These are phyloP conservation scores for Pseudofabraea citricarpa DNA, from an alignment of 2,329 filamentous ascomycete species.

Conservation along the genomic window DNA sequence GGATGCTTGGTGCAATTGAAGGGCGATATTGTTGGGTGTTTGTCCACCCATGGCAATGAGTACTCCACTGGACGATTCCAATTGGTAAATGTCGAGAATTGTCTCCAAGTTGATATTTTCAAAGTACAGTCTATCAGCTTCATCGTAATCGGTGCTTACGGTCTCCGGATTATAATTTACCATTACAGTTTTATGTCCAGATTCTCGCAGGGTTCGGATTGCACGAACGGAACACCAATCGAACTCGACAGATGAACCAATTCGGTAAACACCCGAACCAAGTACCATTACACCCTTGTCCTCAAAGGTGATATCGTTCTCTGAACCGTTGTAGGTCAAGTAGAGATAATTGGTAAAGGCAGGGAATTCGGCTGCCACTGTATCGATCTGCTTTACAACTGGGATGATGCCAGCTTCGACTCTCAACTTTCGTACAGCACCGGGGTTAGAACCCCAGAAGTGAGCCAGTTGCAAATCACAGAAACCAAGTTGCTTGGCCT, in stretches of 20 bases:
- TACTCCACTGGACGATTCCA: slow-evolving; percentile 79
- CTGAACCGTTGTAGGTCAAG: slow-evolving; percentile 87
- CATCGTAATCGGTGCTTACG: slow-evolving; percentile 85
- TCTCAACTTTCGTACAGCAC: slow-evolving; percentile 78
- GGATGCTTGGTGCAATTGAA: slow-evolving; percentile 63
- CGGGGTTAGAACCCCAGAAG: slow-evolving; percentile 92
- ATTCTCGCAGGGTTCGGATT: slow-evolving; percentile 80
- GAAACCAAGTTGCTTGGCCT: slow-evolving; percentile 92
- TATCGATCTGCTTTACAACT: slow-evolving; percentile 97
- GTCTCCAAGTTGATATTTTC: slow-evolving; percentile 92
- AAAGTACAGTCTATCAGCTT: slow-evolving; percentile 92
- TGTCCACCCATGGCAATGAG: slow-evolving; percentile 96
- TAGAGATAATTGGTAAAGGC: slow-evolving; percentile 95
- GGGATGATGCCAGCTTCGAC: slow-evolving; percentile 84
- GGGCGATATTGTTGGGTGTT: slow-evolving; percentile 94
- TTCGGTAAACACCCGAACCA: slow-evolving; percentile 92
- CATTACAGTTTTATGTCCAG: slow-evolving; percentile 93
- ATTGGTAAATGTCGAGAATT: slow-evolving; percentile 86
- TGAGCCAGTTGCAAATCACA: slow-evolving; percentile 89
- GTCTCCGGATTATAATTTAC: slow-evolving; percentile 92
- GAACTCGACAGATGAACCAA: slow-evolving; percentile 96
- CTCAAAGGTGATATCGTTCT: slow-evolving; percentile 77
- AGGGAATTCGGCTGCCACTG: slow-evolving; percentile 94
- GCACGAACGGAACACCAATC: slow-evolving; percentile 98
- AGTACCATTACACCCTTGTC: slow-evolving; percentile 96